Conservation (phyloP, 2,329 filamentous ascomycete genomes). For the Fusarium tuaranense region DNA sequence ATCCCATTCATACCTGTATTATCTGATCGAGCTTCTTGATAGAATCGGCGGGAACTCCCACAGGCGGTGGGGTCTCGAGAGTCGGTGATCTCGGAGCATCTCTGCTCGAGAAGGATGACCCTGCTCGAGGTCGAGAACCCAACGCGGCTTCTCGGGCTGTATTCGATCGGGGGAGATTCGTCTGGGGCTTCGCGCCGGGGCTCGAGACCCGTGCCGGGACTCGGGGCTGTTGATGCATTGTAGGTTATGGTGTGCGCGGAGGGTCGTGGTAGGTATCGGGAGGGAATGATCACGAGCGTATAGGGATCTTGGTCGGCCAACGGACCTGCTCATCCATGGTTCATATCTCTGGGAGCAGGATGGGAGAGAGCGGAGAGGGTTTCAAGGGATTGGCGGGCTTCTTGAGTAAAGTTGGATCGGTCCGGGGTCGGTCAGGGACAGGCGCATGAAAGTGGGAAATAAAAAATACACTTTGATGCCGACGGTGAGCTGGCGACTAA, state of each 20-base stretch:
- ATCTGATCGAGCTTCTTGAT: constrained; percentile 91
- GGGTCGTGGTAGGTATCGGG: constrained; percentile 19
- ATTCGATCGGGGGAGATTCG: constrained; percentile 78
- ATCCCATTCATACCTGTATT: constrained; percentile 73
- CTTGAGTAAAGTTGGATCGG: constrained; percentile 4
- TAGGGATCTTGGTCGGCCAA: constrained; percentile 48
- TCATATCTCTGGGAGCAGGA: constrained; percentile 37
- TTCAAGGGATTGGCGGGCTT: constrained; percentile 10
- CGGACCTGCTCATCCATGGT: constrained; percentile 51
- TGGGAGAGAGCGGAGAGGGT: constrained; percentile 12
- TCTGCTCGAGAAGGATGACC: constrained; percentile 57
- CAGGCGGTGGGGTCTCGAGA: constrained; percentile 55
- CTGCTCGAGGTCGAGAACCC: constrained; percentile 56
- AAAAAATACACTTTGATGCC: constrained; percentile 4
- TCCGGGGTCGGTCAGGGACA: constrained; percentile 16
- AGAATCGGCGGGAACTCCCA: constrained; percentile 71
- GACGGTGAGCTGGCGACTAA: neutral
- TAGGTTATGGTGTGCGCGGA: constrained; percentile 27
- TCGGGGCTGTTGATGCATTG: constrained; percentile 92
- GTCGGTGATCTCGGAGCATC: constrained; percentile 62
- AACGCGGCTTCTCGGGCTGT: constrained; percentile 74
- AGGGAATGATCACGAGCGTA: constrained; percentile 45
- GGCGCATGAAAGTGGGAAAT: constrained; percentile 36
- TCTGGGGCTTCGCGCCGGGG: constrained; percentile 77
- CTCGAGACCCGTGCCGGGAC: constrained; percentile 78